Base-by-base conservation (phyloP, 192 early-diverging fungal species). In the Nowakowskiella sp. region DNA sequence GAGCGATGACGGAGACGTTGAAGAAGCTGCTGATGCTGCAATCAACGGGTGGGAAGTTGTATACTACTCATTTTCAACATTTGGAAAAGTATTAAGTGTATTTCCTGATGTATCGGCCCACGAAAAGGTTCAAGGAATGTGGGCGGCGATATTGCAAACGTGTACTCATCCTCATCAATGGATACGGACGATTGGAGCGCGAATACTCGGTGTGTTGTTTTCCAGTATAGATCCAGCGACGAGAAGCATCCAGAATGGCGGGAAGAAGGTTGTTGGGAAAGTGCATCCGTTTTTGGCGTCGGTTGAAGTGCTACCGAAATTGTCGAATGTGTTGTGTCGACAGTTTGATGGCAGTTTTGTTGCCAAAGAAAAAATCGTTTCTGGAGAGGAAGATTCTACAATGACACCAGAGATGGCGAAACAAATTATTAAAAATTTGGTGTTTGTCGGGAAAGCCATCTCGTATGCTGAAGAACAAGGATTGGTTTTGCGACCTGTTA, bases 401-500 rank as follows among this genome's bases (percentile, higher is more conserved):
- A 33, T 64, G 26, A 71, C 83, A 27, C 67, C 77, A 27, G 93
- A 95, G 22, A 77, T 90, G 25, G 89, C 86, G 3, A 85, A 76
- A 51, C 92, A 95, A 66, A 64, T 92, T 43, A 85, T 92, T 30
- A 94, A 96, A 77, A 97, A 97, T 65, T 58, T 97, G 51, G 86
- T 89, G 58, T 97, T 92, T 68, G 68, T 95, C 44, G 89, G 84
- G 42, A 89, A 87, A 54, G 55, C 52, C 44, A n/a, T 77, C 24
- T 27, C 31, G 7, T 7, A 24, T 39, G 19, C 13, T 39, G 19
- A 39, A 39, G n/a, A n/a, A n/a, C n/a, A n/a, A n/a, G n/a, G n/a
- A n/a, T n/a, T n/a, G n/a, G 10, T 22, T 49, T 57, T 50, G 43
- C 34, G 45, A 43, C 8, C 31, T 47, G 60, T 27, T 49, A n/a